A percentile compares a stretch with the other conserved stretches of the same genome.
Conservation (phyloP, 352 stramenopile species). For the Phytophthora citricola region DNA sequence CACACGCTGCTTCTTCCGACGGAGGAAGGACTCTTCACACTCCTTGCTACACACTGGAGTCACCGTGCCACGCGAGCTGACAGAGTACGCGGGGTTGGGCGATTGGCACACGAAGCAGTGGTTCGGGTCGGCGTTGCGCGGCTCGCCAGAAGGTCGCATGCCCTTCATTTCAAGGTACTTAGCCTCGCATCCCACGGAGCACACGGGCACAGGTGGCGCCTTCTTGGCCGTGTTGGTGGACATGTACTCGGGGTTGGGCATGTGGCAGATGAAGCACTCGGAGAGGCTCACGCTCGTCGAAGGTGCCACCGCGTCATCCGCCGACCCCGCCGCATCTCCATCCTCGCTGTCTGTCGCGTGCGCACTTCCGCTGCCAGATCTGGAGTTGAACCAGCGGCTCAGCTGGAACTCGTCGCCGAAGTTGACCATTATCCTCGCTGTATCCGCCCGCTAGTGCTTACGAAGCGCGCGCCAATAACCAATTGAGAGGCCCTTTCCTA, state of each 20-base stretch:
- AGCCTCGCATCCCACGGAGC: slow-evolving; percentile 58
- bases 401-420: slow-evolving; percentile 77
- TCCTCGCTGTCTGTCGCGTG: slow-evolving; percentile 52
- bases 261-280: slow-evolving; percentile 65
- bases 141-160: slow-evolving; percentile 41
- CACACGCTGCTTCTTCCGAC: slow-evolving; percentile 47
- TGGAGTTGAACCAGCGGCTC: slow-evolving; percentile 77
- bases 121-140: slow-evolving; percentile 30
- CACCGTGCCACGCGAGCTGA: slow-evolving; percentile 58
- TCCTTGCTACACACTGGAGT: slow-evolving; percentile 74
- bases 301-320: slow-evolving; percentile 27
- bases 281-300: slow-evolving; percentile 31
- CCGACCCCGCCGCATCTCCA: slow-evolving; percentile 36
- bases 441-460: slow-evolving; percentile 2
- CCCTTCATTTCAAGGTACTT: slow-evolving; percentile 67
- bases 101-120: slow-evolving; percentile 74
- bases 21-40: slow-evolving; percentile 65
- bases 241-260: slow-evolving; percentile 70
- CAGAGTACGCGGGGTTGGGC: slow-evolving; percentile 69
- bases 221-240: slow-evolving; percentile 66
- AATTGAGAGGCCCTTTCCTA: slow-evolving; percentile 20
- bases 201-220: slow-evolving; percentile 64
- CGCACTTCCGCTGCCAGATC: slow-evolving; percentile 34
- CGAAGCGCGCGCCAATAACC: slow-evolving; percentile 28
- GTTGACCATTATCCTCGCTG: slow-evolving; percentile 31